Evolutionary conservation across 2,329 filamentous ascomycete genomes (phyloP).

Genomic region (Cercospora zeae-maydis): DNA sequence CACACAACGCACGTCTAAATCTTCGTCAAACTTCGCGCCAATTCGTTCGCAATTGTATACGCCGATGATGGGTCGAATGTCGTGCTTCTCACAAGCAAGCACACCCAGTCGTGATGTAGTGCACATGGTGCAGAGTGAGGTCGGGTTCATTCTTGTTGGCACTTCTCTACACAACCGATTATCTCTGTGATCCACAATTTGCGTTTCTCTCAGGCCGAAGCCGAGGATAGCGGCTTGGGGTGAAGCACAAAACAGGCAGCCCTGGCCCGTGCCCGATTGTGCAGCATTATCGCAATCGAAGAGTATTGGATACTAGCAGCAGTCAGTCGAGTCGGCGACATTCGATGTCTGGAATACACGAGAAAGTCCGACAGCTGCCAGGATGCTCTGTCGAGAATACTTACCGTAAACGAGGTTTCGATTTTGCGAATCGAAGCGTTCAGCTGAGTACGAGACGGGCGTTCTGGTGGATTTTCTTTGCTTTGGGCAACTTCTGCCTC

Average conservation of each 20-base stretch:
- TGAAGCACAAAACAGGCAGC: constrained; percentile 43
- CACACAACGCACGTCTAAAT: constrained; percentile 13
- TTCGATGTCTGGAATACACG: background rate
- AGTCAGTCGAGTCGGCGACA: background rate
- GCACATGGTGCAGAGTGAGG: constrained; percentile 32
- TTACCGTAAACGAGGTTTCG: constrained; percentile 36
- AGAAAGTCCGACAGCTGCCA: background rate
- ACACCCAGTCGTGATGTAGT: constrained; percentile 37
- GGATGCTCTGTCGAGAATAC: background rate
- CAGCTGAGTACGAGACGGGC: background rate
- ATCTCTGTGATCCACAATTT: constrained; percentile 34
- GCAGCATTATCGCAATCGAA: constrained; percentile 36
- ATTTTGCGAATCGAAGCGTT: constrained; percentile 26
- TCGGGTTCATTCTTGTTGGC: background rate
- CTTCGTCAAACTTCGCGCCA: constrained; percentile 26
- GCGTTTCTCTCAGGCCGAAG: constrained; percentile 30
- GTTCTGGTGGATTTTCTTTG: background rate
- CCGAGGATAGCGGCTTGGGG: constrained; percentile 40
- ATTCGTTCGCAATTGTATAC: background rate
- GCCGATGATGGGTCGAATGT: constrained; percentile 30
- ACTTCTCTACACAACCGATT: background rate
- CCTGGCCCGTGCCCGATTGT: constrained; percentile 4
- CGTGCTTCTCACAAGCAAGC: constrained; percentile 37
- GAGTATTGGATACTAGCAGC: constrained; percentile 36
- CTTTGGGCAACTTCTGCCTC: background rate